These are phyloP conservation scores for Alnus glutinosa DNA, from an alignment of 306 rosid species.

Conservation along the genomic window DNA sequence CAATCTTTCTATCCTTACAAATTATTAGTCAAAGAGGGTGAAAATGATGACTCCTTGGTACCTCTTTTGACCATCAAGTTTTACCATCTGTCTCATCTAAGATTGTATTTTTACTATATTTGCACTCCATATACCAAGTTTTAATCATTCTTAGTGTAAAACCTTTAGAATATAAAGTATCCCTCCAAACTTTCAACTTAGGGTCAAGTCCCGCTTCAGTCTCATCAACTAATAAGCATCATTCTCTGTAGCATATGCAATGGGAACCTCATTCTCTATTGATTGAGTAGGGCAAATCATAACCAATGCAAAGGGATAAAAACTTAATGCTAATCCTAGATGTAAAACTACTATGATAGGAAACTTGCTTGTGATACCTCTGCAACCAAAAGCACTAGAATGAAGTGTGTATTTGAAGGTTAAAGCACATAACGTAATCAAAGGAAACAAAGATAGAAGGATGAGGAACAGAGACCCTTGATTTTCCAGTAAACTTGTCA, in stretches of 20 bases:
- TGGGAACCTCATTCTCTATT: too few relatives aligned
- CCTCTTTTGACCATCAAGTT: neutral
- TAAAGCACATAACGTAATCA: neutral
- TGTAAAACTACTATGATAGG: neutral
- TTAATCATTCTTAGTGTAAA: too few relatives aligned
- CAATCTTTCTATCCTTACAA: neutral
- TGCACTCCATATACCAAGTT: neutral
- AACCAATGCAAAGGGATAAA: neutral
- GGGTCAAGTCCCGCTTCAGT: too few relatives aligned
- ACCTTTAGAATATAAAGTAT: too few relatives aligned
- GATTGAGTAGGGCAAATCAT: too few relatives aligned
- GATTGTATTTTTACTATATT: too few relatives aligned
- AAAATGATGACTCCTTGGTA: neutral
- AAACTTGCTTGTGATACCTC: neutral
- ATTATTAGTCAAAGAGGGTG: neutral
- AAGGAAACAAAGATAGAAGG: neutral
- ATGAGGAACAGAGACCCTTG: constrained; percentile 62
- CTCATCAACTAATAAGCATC: too few relatives aligned
- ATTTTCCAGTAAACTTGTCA: constrained; percentile 86
- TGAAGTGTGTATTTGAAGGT: neutral
- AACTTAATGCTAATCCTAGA: neutral
- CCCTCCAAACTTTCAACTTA: too few relatives aligned
- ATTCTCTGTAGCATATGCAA: too few relatives aligned
- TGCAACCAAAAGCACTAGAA: neutral
- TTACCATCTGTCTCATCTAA: neutral